Base-by-base conservation (phyloP, 495 filamentous ascomycete genomes). In the Podospora didyma region DNA sequence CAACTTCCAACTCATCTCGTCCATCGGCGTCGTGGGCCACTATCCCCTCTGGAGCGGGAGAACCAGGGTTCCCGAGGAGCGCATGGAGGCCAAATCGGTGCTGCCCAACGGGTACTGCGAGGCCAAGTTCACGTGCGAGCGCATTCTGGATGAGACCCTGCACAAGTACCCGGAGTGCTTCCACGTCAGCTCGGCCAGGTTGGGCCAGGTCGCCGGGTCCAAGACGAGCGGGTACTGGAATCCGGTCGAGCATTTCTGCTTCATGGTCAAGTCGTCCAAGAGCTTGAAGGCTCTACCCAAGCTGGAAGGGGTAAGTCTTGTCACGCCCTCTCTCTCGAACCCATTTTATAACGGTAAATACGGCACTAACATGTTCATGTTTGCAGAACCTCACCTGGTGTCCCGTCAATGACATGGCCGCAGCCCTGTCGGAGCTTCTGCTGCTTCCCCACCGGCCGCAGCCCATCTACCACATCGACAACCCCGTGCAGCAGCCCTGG, bases 381-480 rank as follows among this genome's bases (percentile, higher is more conserved):
- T 55, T 82, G 6, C 44, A 67, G 0, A 79, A 79, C 1, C 34
- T 53, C 2, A 26, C 79, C 1, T 77, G 59, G 17, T 84, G 82
- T 81, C 70, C 63, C 1, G 77, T 79, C 0, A 79, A 81, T 2
- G 67, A 82, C 49, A 65, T 70, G 47, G 67, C 77, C 0, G 77
- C 80, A 0, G 66, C 71, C 2, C 50, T 79, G 12, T 55, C 37
- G 4, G 77, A 82, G 0, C 54, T 81, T 0, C 48, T 77, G 3
- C 48, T 75, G 5, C 39, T 51, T 5, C 31, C 42, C n/a, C 6
- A 47, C 7, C 45, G 20, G 22, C 5, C 12, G 28, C n/a, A 49
- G 0, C 68, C 75, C 2, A 53, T 81, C 28, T 85, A 83, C 47
- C 82, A 85, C 63, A 73, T 85, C 51, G 82, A 85, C 14, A 82